Percentiles rank a stretch among this genome's conserved stretches.
Evolutionary conservation across 2,329 filamentous ascomycete species (phyloP).

Genomic region (Canariomyces notabilis): DNA sequence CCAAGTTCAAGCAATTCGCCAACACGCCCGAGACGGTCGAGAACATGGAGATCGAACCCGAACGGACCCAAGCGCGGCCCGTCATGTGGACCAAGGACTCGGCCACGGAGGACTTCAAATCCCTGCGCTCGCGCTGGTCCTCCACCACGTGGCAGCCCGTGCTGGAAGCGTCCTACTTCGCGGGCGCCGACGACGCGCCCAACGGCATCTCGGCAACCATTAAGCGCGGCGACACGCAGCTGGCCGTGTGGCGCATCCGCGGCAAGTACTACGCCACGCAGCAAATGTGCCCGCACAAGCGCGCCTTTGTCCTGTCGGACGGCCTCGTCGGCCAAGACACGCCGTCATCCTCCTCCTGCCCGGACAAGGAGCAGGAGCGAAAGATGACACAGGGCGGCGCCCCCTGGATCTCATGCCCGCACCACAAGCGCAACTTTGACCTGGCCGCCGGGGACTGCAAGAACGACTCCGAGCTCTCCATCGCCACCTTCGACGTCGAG

Average conservation of each 20-base stretch:
- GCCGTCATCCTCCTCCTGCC: conserved; percentile 29
- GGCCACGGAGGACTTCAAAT: conserved; percentile 63
- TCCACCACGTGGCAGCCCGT: conserved; percentile 73
- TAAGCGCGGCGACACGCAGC: conserved; percentile 83
- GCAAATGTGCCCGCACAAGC: conserved; percentile 93
- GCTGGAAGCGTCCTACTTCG: conserved; percentile 65
- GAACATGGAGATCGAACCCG: conserved; percentile 63
- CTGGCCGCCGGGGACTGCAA: conserved; percentile 67
- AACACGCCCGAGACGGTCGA: conserved; percentile 71
- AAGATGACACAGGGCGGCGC: no score
- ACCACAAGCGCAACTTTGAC: conserved; percentile 87
- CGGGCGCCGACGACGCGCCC: conserved; percentile 54
- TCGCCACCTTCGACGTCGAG: conserved; percentile 76
- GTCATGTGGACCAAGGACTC: conserved; percentile 70
- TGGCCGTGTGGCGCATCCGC: conserved; percentile 78
- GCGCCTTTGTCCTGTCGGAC: conserved; percentile 83
- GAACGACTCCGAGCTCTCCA: conserved; percentile 69
- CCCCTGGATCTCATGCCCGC: conserved; percentile 82
- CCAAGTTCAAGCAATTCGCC: conserved; percentile 74
- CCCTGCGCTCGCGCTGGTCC: conserved; percentile 57
- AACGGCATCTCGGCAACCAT: conserved; percentile 72
- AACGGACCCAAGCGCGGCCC: conserved; percentile 69
- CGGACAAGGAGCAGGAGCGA: conserved; percentile 4
- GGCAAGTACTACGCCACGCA: conserved; percentile 81
- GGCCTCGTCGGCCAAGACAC: conserved; percentile 69